A percentile compares a stretch with the other conserved stretches of the same genome.
These are phyloP conservation scores for Flueggea neowawraea DNA, from an alignment of 441 rosid genomes.

Conservation along the genomic window DNA sequence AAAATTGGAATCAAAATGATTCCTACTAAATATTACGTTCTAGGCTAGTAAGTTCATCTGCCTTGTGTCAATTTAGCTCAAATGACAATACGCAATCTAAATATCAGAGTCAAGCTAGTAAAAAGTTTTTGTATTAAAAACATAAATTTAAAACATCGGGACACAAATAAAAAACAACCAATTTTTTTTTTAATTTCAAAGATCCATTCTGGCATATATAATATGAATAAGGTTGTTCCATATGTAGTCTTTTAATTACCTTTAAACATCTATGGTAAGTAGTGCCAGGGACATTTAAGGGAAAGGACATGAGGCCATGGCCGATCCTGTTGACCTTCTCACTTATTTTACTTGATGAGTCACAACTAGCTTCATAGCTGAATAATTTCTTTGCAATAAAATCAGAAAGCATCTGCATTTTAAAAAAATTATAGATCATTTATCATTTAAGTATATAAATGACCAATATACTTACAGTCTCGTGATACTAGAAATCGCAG, in stretches of 20 bases:
- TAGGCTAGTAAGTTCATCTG: no score
- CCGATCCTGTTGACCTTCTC: constrained; percentile 8
- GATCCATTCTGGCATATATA: no score
- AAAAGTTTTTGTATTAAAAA: no score
- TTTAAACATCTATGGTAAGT: constrained; percentile 22
- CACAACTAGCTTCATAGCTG: constrained; percentile 12
- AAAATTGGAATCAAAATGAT: no score
- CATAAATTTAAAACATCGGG: no score
- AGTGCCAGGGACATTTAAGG: constrained; percentile 37
- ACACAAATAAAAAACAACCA: no score
- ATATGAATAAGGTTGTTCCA: no score
- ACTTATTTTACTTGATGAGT: constrained; percentile 8
- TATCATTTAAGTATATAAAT: not conserved
- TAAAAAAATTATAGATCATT: not conserved
- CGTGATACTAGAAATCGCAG: not conserved
- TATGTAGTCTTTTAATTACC: constrained; percentile 12
- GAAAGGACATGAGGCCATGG: constrained; percentile 17
- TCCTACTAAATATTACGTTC: no score
- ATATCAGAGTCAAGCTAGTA: no score
- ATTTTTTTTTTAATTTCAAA: not conserved
- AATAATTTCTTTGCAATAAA: constrained; percentile 12
- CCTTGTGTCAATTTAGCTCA: no score
- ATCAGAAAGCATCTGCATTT: constrained; percentile 17
- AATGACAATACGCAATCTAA: no score
- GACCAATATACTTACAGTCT: not conserved